A percentile compares a stretch with the other conserved stretches of the same genome.
Evolutionary conservation across 441 rosid species (phyloP).

Genomic region (Populus hybrid): DNA sequence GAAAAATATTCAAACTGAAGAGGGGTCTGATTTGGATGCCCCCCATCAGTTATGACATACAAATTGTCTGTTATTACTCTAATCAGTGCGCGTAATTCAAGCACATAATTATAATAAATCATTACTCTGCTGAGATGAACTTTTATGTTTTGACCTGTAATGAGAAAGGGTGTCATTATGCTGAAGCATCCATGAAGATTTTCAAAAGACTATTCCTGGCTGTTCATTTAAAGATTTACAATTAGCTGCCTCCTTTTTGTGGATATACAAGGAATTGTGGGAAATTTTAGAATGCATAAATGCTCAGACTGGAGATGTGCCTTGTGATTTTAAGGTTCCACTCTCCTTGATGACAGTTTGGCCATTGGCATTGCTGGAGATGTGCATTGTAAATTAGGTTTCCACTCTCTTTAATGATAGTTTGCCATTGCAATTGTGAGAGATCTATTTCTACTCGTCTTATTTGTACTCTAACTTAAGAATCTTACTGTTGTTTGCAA

Average conservation of each 20-base stretch:
- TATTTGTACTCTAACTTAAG: neutral
- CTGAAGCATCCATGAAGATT: neutral
- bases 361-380: neutral
- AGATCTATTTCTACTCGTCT: neutral
- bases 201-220: neutral
- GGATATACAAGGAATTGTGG: neutral
- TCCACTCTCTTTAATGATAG: neutral
- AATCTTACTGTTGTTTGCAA: neutral
- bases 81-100: neutral
- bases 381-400: neutral
- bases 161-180: neutral
- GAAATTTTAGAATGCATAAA: neutral
- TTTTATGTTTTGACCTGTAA: neutral
- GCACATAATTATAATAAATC: neutral
- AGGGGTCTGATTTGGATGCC: neutral
- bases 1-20: neutral
- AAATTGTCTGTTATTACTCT: neutral
- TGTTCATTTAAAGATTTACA: neutral
- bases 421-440: neutral
- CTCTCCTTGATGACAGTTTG: neutral
- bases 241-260: neutral
- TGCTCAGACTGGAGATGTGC: neutral
- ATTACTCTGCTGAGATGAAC: neutral
- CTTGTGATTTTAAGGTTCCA: neutral
- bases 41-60: neutral